These are phyloP conservation scores for Neltuma alba DNA, from an alignment of 306 rosid genomes.

Conservation along the genomic window DNA sequence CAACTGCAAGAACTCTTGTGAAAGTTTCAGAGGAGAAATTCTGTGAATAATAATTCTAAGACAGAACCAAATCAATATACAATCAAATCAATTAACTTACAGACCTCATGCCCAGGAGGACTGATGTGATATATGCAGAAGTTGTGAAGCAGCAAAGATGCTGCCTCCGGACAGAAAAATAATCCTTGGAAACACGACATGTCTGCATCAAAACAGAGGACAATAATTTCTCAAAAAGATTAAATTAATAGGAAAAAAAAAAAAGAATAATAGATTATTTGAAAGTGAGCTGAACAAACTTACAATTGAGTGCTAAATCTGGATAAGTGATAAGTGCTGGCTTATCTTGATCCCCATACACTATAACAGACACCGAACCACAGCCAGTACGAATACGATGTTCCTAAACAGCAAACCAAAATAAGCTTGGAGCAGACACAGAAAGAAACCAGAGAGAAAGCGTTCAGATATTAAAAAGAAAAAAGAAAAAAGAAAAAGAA, in stretches of 20 bases:
- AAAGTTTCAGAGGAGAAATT: slow-evolving; percentile 66
- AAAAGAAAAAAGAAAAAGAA: no score
- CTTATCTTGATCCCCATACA: slow-evolving; percentile 86
- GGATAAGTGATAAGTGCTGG: slow-evolving; percentile 93
- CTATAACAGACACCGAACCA: slow-evolving; percentile 88
- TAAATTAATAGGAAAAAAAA: not conserved
- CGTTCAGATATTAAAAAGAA: no score
- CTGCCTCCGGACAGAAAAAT: slow-evolving; percentile 90
- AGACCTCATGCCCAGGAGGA: slow-evolving; percentile 98
- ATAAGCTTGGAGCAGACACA: slow-evolving; percentile 11
- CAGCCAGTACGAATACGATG: slow-evolving; percentile 74
- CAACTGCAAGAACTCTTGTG: slow-evolving; percentile 93
- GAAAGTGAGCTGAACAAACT: slow-evolving; percentile 37
- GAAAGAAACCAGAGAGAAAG: slow-evolving; percentile 11
- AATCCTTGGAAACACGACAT: slow-evolving; percentile 97
- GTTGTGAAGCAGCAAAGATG: slow-evolving; percentile 96
- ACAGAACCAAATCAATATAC: slow-evolving; percentile 12
- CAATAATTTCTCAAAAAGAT: slow-evolving; percentile 14
- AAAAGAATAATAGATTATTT: slow-evolving; percentile 9
- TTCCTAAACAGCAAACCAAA: slow-evolving; percentile 57
- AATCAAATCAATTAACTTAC: slow-evolving; percentile 48
- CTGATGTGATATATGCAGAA: slow-evolving; percentile 93
- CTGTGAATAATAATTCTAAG: slow-evolving; percentile 59
- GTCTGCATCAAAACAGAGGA: slow-evolving; percentile 56
- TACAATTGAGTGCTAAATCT: slow-evolving; percentile 92